Evolutionary conservation across 345 rosid species (phyloP).

Genomic region (Tarenaya hassleriana): DNA sequence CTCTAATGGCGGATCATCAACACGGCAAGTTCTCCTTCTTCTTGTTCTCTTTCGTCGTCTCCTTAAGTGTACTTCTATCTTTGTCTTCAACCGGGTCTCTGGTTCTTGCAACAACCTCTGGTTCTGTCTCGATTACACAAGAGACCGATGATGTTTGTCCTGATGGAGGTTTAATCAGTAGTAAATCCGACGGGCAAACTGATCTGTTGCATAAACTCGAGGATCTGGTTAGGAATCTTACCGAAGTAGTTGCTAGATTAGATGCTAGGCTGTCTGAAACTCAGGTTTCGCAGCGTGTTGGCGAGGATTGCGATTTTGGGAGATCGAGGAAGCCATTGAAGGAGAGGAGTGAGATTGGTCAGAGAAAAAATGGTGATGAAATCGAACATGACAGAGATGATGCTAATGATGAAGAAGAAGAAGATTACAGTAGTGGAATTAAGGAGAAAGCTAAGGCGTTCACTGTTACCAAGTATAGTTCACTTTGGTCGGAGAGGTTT

Average conservation of each 20-base stretch:
- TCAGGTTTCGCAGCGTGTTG: constrained; percentile 4
- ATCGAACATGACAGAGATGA: background rate
- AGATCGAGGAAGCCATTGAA: constrained; percentile 9
- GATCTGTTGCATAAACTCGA: constrained; percentile 55
- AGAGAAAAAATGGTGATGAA: constrained; percentile 3
- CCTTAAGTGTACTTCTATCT: constrained; percentile 32
- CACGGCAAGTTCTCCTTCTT: constrained; percentile 54
- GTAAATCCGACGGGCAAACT: constrained; percentile 13
- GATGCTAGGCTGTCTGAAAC: constrained; percentile 46
- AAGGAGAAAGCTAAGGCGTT: constrained; percentile 37
- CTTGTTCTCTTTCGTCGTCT: constrained; percentile 18
- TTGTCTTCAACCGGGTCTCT: constrained; percentile 24
- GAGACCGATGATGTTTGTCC: constrained; percentile 24
- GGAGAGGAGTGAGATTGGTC: constrained; percentile 22
- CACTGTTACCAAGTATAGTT: constrained; percentile 63
- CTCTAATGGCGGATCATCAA: constrained; percentile 43
- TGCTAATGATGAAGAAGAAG: constrained; percentile 18
- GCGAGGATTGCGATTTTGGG: constrained; percentile 9
- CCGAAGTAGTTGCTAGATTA: constrained; percentile 58
- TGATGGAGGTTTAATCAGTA: constrained; percentile 14
- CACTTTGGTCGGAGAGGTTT: constrained; percentile 86
- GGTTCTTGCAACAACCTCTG: constrained; percentile 24
- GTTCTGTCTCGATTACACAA: constrained; percentile 30
- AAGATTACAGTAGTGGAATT: constrained; percentile 15
- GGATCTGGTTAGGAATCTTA: constrained; percentile 62